Percentiles rank a stretch among this genome's conserved stretches.
Conservation (phyloP, 495 filamentous ascomycete genomes). For the Hypoxylon cercidicola region DNA sequence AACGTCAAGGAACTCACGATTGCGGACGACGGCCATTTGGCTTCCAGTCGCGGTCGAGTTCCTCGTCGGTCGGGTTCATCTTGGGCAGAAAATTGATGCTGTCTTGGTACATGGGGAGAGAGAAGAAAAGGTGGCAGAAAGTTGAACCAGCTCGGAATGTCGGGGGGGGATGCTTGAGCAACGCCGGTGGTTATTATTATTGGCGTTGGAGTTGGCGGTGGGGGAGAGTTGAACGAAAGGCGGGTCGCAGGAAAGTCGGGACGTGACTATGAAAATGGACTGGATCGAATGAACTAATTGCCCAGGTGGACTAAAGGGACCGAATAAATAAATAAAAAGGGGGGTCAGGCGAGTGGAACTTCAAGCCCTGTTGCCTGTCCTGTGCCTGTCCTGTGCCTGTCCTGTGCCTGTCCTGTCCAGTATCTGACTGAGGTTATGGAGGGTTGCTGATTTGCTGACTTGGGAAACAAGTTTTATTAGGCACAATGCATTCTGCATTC, state of each 20-base stretch:
- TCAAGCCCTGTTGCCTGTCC: constrained; percentile 24
- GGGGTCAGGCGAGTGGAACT: constrained; percentile 41
- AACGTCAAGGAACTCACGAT: constrained; percentile 69
- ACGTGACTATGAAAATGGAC: constrained; percentile 24
- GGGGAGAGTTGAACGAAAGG: constrained; percentile 37
- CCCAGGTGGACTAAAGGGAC: constrained; percentile 29
- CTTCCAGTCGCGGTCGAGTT: constrained; percentile 79
- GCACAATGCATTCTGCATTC: not conserved
- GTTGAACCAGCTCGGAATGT: constrained; percentile 22
- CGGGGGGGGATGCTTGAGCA: constrained; percentile 33
- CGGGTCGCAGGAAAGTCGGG: constrained; percentile 43
- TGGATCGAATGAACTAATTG: not conserved
- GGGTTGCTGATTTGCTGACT: not conserved
- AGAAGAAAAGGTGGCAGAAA: constrained; percentile 17
- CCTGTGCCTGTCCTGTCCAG: not conserved
- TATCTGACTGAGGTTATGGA: constrained; percentile 21
- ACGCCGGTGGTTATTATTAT: constrained; percentile 30
- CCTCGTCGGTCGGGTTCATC: constrained; percentile 65
- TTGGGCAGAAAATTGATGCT: constrained; percentile 34
- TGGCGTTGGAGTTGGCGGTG: constrained; percentile 42
- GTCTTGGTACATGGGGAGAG: constrained; percentile 16
- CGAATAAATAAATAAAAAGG: constrained; percentile 25
- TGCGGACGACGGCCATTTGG: constrained; percentile 78
- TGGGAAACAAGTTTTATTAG: constrained; percentile 11
- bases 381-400: too few relatives aligned